A percentile compares a stretch with the other conserved stretches of the same genome.
Evolutionary conservation across 306 rosid genomes (phyloP).

Genomic region (Ceratonia siliqua): DNA sequence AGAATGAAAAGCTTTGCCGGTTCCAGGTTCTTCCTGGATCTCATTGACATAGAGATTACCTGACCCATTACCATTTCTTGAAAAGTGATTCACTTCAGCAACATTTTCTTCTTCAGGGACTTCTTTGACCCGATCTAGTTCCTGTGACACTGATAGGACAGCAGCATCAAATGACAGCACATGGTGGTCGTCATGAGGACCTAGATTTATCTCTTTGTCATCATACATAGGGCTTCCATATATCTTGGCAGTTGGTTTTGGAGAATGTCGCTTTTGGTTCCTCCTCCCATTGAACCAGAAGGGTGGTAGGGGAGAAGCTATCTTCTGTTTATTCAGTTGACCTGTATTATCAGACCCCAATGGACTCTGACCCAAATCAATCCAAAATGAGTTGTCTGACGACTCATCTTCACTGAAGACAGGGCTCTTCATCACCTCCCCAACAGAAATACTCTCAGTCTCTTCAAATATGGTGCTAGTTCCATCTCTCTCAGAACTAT

Average conservation of each 20-base stretch:
- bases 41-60: constrained; percentile 44
- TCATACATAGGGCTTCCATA: constrained; percentile 81
- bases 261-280: constrained; percentile 61
- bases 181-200: constrained; percentile 54
- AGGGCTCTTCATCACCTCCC: constrained; percentile 97
- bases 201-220: constrained; percentile 54
- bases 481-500: constrained; percentile 87
- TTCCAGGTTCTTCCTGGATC: constrained; percentile 61
- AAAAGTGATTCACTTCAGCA: constrained; percentile 39
- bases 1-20: constrained; percentile 37
- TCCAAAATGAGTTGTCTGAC: constrained; percentile 87
- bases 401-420: constrained; percentile 96
- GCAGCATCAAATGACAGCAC: constrained; percentile 93
- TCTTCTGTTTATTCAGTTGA: constrained; percentile 62
- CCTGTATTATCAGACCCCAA: constrained; percentile 67
- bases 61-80: constrained; percentile 46
- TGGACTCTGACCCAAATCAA: constrained; percentile 98
- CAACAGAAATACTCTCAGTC: constrained; percentile 81
- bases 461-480: constrained; percentile 97
- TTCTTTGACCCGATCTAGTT: constrained; percentile 73
- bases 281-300: constrained; percentile 72
- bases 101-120: constrained; percentile 65
- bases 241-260: constrained; percentile 67
- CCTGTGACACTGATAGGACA: constrained; percentile 75
- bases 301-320: constrained; percentile 79